Evolutionary conservation across 2,329 filamentous ascomycete genomes (phyloP), one percentile per base, ranked within the genome.

Genomic region (Cercospora janseana): DNA sequence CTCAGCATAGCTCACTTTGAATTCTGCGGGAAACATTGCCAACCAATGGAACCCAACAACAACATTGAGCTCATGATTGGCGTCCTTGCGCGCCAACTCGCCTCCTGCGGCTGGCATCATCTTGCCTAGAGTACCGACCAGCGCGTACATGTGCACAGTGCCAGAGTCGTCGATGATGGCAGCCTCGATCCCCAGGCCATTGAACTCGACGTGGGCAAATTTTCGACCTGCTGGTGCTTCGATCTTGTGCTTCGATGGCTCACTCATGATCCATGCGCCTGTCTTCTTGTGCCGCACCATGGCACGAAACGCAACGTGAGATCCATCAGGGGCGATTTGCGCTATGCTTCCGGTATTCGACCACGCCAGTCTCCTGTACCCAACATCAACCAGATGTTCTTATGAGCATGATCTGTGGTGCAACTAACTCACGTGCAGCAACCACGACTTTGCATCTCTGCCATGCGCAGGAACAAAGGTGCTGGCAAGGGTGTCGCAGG

Each of bases 281-380:
- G 86, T 79, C 9, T 82, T 77, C 1, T 83, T 78, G 58, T 83
- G 77, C 62, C 86, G 84, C 26, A 81, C 79, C 43, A 95, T 76
- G 64, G 88, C 85, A 52, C 85, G 82, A 37, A 95, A 76, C 63
- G 87, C 82, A 45, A 96, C 73, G 10, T 76, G 78, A 40, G 79
- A 78, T 21, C 87, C 86, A 69, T 91, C 86, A 12, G 80, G 72
- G 15, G 84, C 80, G 58, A 97, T 86, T 46, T 85, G 86, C 21
- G 91, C 91, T 59, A 97, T 88, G 52, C 85, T 89, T 34, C 92
- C 92, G 54, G 83, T 80, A 62, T 85, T 90, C 8, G 92, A 95
- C 91, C 92, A 97, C 23, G 87, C 83, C 46, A 96, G 79, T 57
- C 82, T 82, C 66, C 90, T 94, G 15, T 8, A n/a, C 18, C n/a